A percentile compares a stretch with the other conserved stretches of the same genome.
phyloP scores from a whole-genome alignment of 1,284 basidiomycete species.

The Pterulicium gracile region DNA sequence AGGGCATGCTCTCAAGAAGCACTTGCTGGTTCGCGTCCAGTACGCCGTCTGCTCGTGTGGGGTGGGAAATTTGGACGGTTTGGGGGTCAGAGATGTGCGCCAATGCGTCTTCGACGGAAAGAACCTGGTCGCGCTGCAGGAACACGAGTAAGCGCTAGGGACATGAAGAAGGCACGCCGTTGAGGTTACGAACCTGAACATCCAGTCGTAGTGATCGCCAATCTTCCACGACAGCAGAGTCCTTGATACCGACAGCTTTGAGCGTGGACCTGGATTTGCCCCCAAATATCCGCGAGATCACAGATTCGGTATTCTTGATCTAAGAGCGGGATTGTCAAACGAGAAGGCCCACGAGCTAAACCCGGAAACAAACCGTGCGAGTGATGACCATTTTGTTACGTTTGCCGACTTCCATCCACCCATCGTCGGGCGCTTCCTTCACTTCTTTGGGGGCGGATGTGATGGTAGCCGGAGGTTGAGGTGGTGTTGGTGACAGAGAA shows the following conservation, averaged over 20 bases:
- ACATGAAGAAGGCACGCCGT: slow-evolving; percentile 2
- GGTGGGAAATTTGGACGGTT: slow-evolving; percentile 63
- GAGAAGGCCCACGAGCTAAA: slow-evolving; percentile 3
- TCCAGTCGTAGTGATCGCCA: slow-evolving; percentile 88
- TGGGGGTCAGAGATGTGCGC: slow-evolving; percentile 75
- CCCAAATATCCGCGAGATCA: slow-evolving; percentile 88
- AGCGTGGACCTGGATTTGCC: slow-evolving; percentile 89
- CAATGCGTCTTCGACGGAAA: slow-evolving; percentile 79
- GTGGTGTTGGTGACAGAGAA: slow-evolving; percentile 26
- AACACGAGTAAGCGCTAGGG: slow-evolving; percentile 4
- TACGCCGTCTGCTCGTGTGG: slow-evolving; percentile 43
- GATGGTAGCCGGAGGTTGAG: slow-evolving; percentile 9
- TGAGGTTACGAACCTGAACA: slow-evolving; percentile 53
- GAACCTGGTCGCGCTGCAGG: slow-evolving; percentile 57
- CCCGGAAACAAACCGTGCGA: slow-evolving; percentile 47
- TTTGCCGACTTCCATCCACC: slow-evolving; percentile 92
- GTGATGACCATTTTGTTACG: slow-evolving; percentile 81
- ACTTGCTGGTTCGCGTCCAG: slow-evolving; percentile 85
- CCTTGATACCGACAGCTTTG: slow-evolving; percentile 71
- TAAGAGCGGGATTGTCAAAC: slow-evolving; percentile 19
- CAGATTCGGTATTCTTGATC: slow-evolving; percentile 77
- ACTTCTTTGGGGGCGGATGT: slow-evolving; percentile 24
- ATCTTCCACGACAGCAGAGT: slow-evolving; percentile 86
- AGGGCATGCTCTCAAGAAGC: slow-evolving; percentile 79
- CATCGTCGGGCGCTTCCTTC: slow-evolving; percentile 37